A percentile compares a stretch with the other conserved stretches of the same genome.
Evolutionary conservation across 2,329 filamentous ascomycete species (phyloP).

Genomic region (Colletotrichum somersetense): DNA sequence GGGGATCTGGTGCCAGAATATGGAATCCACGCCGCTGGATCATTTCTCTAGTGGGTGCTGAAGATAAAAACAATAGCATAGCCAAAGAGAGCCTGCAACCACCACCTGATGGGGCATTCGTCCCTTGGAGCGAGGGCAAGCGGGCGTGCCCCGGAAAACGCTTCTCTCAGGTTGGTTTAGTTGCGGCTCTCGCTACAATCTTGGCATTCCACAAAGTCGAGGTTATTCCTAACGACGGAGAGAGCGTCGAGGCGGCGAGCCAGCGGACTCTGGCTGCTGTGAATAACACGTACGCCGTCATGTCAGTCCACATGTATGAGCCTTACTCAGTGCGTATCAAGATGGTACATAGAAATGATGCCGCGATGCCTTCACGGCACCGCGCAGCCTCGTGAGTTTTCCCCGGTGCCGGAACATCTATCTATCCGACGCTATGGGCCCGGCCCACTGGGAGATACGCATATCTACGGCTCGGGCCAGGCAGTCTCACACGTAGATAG

Average conservation of each 20-base stretch:
- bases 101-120: constrained; percentile 5
- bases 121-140: constrained; percentile 11
- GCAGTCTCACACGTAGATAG: too few relatives aligned
- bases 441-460: too few relatives aligned
- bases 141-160: constrained; percentile 1
- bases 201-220: not conserved
- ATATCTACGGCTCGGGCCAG: too few relatives aligned
- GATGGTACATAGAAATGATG: not conserved
- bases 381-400: too few relatives aligned
- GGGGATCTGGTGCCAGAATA: not conserved
- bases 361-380: too few relatives aligned
- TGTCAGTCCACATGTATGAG: constrained; percentile 5
- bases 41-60: too few relatives aligned
- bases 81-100: not conserved
- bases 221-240: not conserved
- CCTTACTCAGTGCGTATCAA: not conserved
- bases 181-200: constrained; percentile 5
- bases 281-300: constrained; percentile 7
- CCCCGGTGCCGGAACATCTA: too few relatives aligned
- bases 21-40: constrained; percentile 1
- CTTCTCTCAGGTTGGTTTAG: constrained; percentile 12
- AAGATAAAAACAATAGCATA: not conserved
- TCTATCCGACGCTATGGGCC: too few relatives aligned
- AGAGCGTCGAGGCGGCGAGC: constrained; percentile 3
- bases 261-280: not conserved